Conservation (phyloP, 805 yeast species). For the Peterozyma xylosa region DNA sequence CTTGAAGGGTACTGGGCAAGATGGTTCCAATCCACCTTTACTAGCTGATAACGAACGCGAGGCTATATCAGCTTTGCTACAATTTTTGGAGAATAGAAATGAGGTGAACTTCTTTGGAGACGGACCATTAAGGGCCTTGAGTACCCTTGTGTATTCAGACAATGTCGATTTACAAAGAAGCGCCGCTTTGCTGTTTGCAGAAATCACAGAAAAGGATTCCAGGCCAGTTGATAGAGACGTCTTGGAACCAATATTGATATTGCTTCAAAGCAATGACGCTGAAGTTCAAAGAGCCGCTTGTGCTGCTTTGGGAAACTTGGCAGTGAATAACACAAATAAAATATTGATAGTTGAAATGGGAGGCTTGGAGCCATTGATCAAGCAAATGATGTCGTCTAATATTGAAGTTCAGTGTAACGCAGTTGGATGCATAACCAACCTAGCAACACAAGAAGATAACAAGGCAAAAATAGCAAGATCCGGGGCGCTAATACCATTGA, state of each 20-base stretch:
- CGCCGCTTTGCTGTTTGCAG: constrained; percentile 98
- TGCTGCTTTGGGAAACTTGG: constrained; percentile 96
- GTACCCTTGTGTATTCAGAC: constrained; percentile 90
- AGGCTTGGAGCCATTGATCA: constrained; percentile 89
- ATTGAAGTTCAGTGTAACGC: constrained; percentile 99
- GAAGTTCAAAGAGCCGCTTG: constrained; percentile 99
- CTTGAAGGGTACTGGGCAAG: constrained; percentile 28
- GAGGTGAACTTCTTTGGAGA: constrained; percentile 86
- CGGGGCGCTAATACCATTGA: constrained; percentile 92
- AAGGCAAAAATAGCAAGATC: constrained; percentile 92
- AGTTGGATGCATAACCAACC: constrained; percentile 95
- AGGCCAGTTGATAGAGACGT: constrained; percentile 87
- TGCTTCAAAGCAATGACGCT: constrained; percentile 79
- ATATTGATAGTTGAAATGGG: constrained; percentile 95
- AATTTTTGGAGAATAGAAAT: constrained; percentile 80
- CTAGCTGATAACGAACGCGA: constrained; percentile 95
- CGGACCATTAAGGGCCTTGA: constrained; percentile 82
- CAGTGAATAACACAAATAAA: constrained; percentile 94
- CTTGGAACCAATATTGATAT: constrained; percentile 83
- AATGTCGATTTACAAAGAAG: constrained; percentile 92
- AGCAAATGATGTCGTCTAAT: constrained; percentile 95
- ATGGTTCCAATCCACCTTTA: constrained; percentile 66
- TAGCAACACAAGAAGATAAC: constrained; percentile 97
- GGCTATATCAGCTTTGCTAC: constrained; percentile 85
- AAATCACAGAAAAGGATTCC: constrained; percentile 93